These are phyloP conservation scores for Trichoderma harzianum DNA, from an alignment of 2,329 filamentous ascomycete genomes.

Conservation along the genomic window DNA sequence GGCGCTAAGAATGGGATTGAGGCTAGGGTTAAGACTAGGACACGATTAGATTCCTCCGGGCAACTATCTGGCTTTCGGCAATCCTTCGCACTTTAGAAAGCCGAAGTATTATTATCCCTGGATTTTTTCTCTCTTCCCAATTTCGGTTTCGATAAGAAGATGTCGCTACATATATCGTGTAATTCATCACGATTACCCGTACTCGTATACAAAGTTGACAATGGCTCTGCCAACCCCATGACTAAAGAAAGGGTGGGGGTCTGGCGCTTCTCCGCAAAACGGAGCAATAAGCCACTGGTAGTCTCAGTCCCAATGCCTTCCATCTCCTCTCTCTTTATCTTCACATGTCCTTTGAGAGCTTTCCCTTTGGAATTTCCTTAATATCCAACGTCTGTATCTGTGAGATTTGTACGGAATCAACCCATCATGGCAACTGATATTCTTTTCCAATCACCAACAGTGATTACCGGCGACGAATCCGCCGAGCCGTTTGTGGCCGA, in stretches of 20 bases:
- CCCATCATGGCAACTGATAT: conserved; percentile 18
- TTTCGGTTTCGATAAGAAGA: neutral
- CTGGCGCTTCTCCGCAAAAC: conserved; percentile 1
- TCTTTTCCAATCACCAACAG: conserved; percentile 23
- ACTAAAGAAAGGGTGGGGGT: conserved; percentile 11
- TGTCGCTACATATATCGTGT: neutral
- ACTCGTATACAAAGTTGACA: no score
- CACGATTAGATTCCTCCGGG: neutral
- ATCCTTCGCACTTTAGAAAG: neutral
- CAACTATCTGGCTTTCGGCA: no score
- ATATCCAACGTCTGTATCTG: neutral
- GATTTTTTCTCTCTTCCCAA: neutral
- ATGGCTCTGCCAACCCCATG: neutral
- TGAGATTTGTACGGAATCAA: neutral
- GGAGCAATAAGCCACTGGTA: neutral
- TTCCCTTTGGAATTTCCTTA: neutral
- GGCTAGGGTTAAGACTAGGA: neutral
- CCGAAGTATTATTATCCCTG: neutral
- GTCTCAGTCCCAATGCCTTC: neutral
- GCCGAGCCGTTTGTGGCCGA: conserved; percentile 23
- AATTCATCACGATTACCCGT: neutral
- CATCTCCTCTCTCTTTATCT: neutral
- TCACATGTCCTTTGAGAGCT: neutral
- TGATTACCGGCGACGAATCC: conserved; percentile 24
- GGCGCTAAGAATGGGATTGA: neutral